A percentile compares a stretch with the other conserved stretches of the same genome.
Conservation (phyloP, 192 early-diverging fungal species). For the Backusella macrospora region DNA sequence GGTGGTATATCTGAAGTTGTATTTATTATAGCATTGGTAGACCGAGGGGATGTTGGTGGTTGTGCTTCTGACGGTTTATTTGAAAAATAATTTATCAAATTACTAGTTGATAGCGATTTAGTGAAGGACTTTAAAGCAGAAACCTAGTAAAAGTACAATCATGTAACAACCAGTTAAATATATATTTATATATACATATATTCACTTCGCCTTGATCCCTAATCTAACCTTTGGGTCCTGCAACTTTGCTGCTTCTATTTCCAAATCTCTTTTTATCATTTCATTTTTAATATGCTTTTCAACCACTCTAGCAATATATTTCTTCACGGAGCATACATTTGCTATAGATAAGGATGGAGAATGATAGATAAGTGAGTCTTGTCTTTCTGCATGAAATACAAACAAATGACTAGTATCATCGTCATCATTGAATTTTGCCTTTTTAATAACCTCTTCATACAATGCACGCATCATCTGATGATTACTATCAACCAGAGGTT, state of each 20-base stretch:
- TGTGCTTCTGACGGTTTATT: background rate
- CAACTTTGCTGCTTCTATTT: background rate
- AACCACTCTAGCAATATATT: conserved; percentile 27
- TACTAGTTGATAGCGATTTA: conserved; percentile 35
- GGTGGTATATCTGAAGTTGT: background rate
- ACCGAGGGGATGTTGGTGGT: background rate
- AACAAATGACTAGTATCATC: conserved; percentile 22
- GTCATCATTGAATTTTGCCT: background rate
- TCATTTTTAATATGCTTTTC: conserved; percentile 12
- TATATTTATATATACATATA: background rate
- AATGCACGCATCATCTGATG: conserved; percentile 33
- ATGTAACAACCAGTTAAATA: background rate
- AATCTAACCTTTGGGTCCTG: conserved; percentile 25
- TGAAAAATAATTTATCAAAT: conserved; percentile 34
- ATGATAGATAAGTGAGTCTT: conserved; percentile 28
- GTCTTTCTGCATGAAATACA: conserved; percentile 25
- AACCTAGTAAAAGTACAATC: background rate
- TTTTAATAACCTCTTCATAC: conserved; percentile 12
- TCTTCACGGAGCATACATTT: conserved; percentile 36
- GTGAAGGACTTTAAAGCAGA: conserved; percentile 25
- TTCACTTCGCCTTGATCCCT: background rate
- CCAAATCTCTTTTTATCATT: background rate
- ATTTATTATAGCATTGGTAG: background rate
- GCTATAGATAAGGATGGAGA: conserved; percentile 20
- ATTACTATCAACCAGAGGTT: conserved; percentile 25